Evolutionary conservation across 257 asterid genomes (phyloP).

Genomic region (Forsythia viridissima): DNA sequence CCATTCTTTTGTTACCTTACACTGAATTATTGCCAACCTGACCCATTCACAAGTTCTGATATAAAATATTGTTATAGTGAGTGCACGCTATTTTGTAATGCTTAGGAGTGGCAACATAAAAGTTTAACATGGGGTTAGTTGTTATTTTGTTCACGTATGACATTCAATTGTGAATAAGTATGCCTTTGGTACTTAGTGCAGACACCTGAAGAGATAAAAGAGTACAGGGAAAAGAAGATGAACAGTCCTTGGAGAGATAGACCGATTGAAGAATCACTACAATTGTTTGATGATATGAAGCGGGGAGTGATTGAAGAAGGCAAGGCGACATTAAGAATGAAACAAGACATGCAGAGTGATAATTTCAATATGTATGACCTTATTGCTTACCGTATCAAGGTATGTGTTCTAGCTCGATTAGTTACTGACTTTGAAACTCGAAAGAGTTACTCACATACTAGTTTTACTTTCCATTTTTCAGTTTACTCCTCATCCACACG

Average conservation of each 20-base stretch:
- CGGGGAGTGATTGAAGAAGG: slow-evolving; percentile 82
- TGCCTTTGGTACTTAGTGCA: slow-evolving; percentile 29
- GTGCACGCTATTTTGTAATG: not conserved
- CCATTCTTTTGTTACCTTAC: slow-evolving; percentile 1
- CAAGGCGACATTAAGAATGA: slow-evolving; percentile 92
- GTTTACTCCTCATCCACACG: slow-evolving; percentile 99
- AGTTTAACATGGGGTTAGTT: not conserved
- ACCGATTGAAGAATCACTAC: slow-evolving; percentile 81
- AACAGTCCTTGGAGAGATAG: slow-evolving; percentile 97
- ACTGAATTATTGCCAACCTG: not conserved
- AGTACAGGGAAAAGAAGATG: slow-evolving; percentile 82
- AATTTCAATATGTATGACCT: slow-evolving; percentile 92
- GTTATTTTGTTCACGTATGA: slow-evolving; percentile 4
- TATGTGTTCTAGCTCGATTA: slow-evolving; percentile 26
- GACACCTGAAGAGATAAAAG: slow-evolving; percentile 95
- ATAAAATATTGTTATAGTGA: slow-evolving; percentile 3
- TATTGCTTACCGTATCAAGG: slow-evolving; percentile 97
- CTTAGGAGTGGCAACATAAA: not conserved
- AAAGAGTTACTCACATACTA: slow-evolving; percentile 19
- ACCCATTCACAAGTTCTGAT: not conserved
- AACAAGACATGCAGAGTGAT: slow-evolving; percentile 98
- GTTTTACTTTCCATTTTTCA: slow-evolving; percentile 39
- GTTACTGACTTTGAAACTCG: not conserved
- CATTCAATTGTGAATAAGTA: slow-evolving; percentile 10
- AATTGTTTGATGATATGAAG: slow-evolving; percentile 85